Base-by-base conservation (phyloP, 2,329 filamentous ascomycete species). In the Curvularia spicifera region DNA sequence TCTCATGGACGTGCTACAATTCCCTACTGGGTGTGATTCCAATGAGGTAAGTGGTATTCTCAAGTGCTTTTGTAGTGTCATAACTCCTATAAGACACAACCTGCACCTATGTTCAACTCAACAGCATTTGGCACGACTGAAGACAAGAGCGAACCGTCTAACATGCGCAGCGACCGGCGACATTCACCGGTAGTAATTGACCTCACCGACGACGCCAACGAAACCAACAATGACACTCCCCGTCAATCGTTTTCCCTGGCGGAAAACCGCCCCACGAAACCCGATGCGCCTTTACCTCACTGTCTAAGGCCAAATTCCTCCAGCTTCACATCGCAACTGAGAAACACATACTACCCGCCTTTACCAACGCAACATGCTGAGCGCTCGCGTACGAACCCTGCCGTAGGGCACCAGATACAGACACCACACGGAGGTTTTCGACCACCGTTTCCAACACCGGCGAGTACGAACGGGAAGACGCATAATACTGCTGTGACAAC, bases 1-100 rank as follows among this genome's bases (percentile, higher is more conserved):
- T 56, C 48, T 28, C 39, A 68, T 70, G 66, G 68, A 71, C 68
- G 62, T 66, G 67, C 60, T 56, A 44, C 29, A 35, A 24, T 46
- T 10, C 18, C 43, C 13, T 24, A 48, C 37, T 20, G 45, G 40
- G 40, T 46, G 45, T 37, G 12, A 71, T 68, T 66, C 61, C 60
- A 33, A 46, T 53, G 28, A 61, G 60, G 69, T 71, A 58, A 68
- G 66, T 29, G 8, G 9, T 13, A 12, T 44, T 3, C 20, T 8
- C 12, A 7, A 37, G 15, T 2, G 13, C 20, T 39, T 22, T 18
- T 5, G 2, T 18, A 9, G 10, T 15, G 5, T 28, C 15, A 50
- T 4, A 9, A 4, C 20, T 28, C 18, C 37, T 6, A 20, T 15
- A 28, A 10, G 15, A 4, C 8, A 22, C 6, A 9, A 5, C 1